phyloP scores from a whole-genome alignment of 2,329 filamentous ascomycete species.

The Monosporascus sp. region DNA sequence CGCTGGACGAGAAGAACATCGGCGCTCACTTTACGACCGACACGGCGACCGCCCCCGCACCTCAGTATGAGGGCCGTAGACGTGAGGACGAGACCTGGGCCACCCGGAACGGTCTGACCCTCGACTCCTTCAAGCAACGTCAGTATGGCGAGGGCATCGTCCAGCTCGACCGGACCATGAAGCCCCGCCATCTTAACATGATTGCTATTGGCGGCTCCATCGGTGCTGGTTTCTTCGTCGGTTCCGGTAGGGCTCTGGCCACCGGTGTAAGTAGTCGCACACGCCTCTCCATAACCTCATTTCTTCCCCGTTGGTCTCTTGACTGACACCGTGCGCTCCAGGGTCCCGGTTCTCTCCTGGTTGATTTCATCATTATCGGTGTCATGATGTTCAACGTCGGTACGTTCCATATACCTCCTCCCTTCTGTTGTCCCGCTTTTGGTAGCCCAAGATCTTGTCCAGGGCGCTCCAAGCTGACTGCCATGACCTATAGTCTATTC shows the following conservation, averaged over 20 bases:
- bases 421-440: conserved; percentile 2
- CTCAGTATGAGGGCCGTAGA: conserved; percentile 11
- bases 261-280: conserved; percentile 31
- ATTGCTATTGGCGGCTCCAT: conserved; percentile 52
- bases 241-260: conserved; percentile 45
- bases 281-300: not conserved
- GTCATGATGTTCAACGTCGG: conserved; percentile 55
- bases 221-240: conserved; percentile 58
- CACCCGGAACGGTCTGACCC: conserved; percentile 35
- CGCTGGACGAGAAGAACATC: conserved; percentile 22
- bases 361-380: conserved; percentile 51
- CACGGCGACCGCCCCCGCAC: not conserved
- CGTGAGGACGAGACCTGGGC: conserved; percentile 23
- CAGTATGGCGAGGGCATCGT: conserved; percentile 28
- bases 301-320: not conserved
- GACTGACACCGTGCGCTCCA: conserved; percentile 10
- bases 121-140: conserved; percentile 37
- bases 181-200: conserved; percentile 46
- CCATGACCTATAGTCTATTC: conserved; percentile 42
- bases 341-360: conserved; percentile 37
- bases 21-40: conserved; percentile 16
- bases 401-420: conserved; percentile 10
- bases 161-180: conserved; percentile 37
- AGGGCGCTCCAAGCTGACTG: conserved; percentile 1
- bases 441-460: not conserved